Evolutionary conservation across 768 basidiomycete genomes (phyloP), one percentile per base, ranked within the genome.

Genomic region (Kwoniella mangroviensis): DNA sequence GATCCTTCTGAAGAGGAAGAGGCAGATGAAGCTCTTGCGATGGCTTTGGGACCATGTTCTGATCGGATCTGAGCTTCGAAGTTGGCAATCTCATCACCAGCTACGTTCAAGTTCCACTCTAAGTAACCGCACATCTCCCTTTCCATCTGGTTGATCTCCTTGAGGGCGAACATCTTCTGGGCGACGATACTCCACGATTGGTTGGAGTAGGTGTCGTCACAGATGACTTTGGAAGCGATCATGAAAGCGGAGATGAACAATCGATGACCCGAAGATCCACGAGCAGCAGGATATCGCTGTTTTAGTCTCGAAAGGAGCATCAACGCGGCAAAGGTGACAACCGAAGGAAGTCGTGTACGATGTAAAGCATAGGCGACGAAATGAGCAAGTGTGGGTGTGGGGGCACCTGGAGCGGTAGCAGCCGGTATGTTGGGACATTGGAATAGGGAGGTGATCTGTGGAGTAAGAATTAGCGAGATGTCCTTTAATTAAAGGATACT

Each of bases 111-210:
- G 64, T 83, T 79, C 94, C 94, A 98, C 81, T 96, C 94, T 54
- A 99, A 85, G 79, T 98, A 98, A 17, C 88, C 87, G 72, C 90
- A 93, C 90, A 97, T 94, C 84, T 95, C 93, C 24, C 93, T 85
- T 85, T 95, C 94, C 93, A 95, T 94, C 86, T 95, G 93, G 83
- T 97, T 97, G 79, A 97, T 90, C 86, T 95, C 94, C 56, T 91
- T 87, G 7, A 95, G 84, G 1, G 86, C 85, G 76, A 94, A 95
- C 88, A 93, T 90, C 34, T 89, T 90, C 82, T 94, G 92, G 0
- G 91, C 93, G 51, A 95, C 93, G 55, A 94, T 91, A 5, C 89
- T 88, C 93, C 93, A 95, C 0, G 91, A 92, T 80, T 93, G 93
- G 87, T 94, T 94, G 17, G 91, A 92, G 81, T 94, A 95, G 0